A percentile compares a stretch with the other conserved stretches of the same genome.
Conservation (phyloP, 371 early-diverging fungal genomes). For the Actinomortierella ambigua region DNA sequence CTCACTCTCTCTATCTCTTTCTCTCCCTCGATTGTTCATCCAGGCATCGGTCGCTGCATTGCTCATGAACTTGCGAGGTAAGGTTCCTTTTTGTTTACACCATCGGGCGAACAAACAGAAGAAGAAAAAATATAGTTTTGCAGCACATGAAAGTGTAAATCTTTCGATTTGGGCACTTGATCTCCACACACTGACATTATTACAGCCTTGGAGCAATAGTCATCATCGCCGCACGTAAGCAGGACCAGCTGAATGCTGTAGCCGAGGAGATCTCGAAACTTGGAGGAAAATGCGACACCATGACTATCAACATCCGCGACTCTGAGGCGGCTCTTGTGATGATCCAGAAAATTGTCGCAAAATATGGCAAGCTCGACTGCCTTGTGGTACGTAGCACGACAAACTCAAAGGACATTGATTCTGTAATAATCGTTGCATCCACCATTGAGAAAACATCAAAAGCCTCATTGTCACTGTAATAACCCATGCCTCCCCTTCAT, state of each 20-base stretch:
- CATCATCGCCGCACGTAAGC: slow-evolving; percentile 51
- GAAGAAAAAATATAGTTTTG: no score
- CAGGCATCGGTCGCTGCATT: slow-evolving; percentile 55
- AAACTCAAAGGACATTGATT: no score
- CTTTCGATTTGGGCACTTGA: no score
- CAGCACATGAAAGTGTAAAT: neutral
- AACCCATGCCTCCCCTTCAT: neutral
- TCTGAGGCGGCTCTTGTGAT: slow-evolving; percentile 30
- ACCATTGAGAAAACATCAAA: no score
- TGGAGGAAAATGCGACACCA: slow-evolving; percentile 46
- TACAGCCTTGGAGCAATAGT: slow-evolving; percentile 56
- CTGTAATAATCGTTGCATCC: no score
- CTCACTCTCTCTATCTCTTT: no score
- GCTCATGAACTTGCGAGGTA: slow-evolving; percentile 56
- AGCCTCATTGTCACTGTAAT: no score
- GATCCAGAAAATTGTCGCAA: slow-evolving; percentile 42
- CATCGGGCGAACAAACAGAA: no score
- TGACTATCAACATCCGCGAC: slow-evolving; percentile 52
- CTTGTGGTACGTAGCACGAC: slow-evolving; percentile 52
- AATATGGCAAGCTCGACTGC: slow-evolving; percentile 47
- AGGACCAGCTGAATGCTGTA: slow-evolving; percentile 43
- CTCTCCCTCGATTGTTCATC: neutral
- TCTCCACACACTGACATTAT: neutral
- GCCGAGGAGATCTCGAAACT: slow-evolving; percentile 46
- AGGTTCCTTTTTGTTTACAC: neutral